phyloP scores from a whole-genome alignment of 306 rosid genomes.

The Fagus sylvatica region DNA sequence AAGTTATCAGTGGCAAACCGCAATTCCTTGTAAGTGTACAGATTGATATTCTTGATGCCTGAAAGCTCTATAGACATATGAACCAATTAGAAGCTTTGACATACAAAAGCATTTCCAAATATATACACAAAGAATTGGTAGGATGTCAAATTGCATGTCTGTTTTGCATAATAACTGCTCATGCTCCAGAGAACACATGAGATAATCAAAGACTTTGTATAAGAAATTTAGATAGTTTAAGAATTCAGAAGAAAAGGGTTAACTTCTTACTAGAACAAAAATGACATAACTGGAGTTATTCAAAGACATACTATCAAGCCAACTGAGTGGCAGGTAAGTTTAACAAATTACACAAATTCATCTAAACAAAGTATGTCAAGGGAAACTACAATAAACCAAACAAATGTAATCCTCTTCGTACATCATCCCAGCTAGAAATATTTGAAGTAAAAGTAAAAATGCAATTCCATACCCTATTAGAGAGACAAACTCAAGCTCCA shows the following conservation, averaged over 20 bases:
- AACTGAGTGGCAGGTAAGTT: background rate
- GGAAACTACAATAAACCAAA: background rate
- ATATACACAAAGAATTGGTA: background rate
- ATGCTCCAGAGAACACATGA: background rate
- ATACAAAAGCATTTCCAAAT: background rate
- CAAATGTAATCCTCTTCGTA: background rate
- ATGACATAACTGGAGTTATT: background rate
- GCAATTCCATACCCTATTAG: background rate
- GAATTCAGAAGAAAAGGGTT: background rate
- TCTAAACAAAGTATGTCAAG: background rate
- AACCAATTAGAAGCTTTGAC: slow-evolving; percentile 7
- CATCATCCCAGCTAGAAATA: background rate
- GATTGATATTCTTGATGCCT: slow-evolving; percentile 47
- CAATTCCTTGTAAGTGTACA: slow-evolving; percentile 63
- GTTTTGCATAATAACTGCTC: background rate
- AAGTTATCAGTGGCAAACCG: slow-evolving; percentile 58
- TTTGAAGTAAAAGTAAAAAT: slow-evolving; percentile 1
- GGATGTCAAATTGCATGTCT: background rate
- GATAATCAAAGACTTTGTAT: slow-evolving; percentile 1
- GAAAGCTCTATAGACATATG: slow-evolving; percentile 47
- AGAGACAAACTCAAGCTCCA: slow-evolving; percentile 1
- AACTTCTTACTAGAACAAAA: background rate
- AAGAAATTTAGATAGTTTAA: slow-evolving; percentile 5
- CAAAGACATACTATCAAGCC: background rate
- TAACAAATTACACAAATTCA: slow-evolving; percentile 5